Conservation (phyloP, 2,329 filamentous ascomycete genomes). For the Xylariaceae sp. region DNA sequence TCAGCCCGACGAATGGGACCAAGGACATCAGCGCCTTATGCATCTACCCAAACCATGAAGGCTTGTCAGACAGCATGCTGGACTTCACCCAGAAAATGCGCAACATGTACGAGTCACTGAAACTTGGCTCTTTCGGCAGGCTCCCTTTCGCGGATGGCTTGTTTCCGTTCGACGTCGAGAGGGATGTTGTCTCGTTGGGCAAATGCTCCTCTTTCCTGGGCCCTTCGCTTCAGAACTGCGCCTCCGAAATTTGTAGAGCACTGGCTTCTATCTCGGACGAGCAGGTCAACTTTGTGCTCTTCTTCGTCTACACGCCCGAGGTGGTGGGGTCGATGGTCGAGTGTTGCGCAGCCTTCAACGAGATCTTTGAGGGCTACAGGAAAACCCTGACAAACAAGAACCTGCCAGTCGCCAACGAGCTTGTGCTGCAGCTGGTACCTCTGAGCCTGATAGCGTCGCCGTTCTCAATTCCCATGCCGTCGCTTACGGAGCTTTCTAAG, state of each 20-base stretch:
- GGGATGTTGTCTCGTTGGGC: constrained; percentile 36
- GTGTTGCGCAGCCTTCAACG: constrained; percentile 68
- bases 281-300: constrained; percentile 65
- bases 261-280: constrained; percentile 38
- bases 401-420: constrained; percentile 48
- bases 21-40: constrained; percentile 70
- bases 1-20: constrained; percentile 62
- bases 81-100: constrained; percentile 64
- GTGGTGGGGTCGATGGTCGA: constrained; percentile 59
- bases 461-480: constrained; percentile 56
- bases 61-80: constrained; percentile 54
- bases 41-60: constrained; percentile 61
- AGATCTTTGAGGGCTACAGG: constrained; percentile 62
- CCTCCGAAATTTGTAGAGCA: constrained; percentile 43
- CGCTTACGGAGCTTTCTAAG: constrained; percentile 52
- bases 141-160: constrained; percentile 43
- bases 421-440: constrained; percentile 74
- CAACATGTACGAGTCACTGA: constrained; percentile 67
- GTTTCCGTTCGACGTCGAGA: constrained; percentile 45
- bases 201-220: constrained; percentile 38
- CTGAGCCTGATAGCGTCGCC: constrained; percentile 61
- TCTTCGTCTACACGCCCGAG: constrained; percentile 66
- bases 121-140: constrained; percentile 60
- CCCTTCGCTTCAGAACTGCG: constrained; percentile 43
- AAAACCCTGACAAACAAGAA: constrained; percentile 44